phyloP scores from a whole-genome alignment of 2,329 filamentous ascomycete genomes.

The Cytospora schulzeri region DNA sequence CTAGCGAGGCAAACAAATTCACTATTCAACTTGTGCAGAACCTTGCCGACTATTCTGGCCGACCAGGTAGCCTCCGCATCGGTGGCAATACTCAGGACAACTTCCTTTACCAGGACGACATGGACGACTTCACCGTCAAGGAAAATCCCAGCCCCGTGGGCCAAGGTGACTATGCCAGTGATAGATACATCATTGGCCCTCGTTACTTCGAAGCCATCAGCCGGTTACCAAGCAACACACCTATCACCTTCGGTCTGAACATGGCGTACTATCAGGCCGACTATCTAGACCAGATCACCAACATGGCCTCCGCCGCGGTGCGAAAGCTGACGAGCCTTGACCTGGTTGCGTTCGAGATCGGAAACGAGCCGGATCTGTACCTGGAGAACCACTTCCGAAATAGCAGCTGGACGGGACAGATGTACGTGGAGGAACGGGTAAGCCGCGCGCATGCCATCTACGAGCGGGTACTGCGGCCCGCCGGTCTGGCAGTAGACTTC shows the following conservation, averaged over 20 bases:
- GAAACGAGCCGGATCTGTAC: slow-evolving; percentile 8
- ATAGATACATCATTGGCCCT: slow-evolving; percentile 1
- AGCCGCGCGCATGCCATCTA: slow-evolving; percentile 2
- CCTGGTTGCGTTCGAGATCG: slow-evolving; percentile 1
- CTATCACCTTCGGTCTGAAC: slow-evolving; percentile 7
- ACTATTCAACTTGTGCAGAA: slow-evolving; percentile 2
- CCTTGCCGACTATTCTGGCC: slow-evolving; percentile 2
- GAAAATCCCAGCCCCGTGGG: background rate
- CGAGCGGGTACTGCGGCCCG: slow-evolving; percentile 1
- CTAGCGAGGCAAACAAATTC: background rate
- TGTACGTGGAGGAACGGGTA: slow-evolving; percentile 1
- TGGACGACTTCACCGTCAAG: background rate
- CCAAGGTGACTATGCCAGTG: slow-evolving; percentile 1
- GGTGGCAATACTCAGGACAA: slow-evolving; percentile 3
- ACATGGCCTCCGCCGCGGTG: slow-evolving; percentile 3
- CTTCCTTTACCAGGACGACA: background rate
- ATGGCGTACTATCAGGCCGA: slow-evolving; percentile 11
- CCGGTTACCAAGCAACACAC: background rate
- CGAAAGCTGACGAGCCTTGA: background rate
- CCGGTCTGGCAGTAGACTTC: background rate
- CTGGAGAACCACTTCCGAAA: slow-evolving; percentile 2
- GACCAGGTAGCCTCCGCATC: background rate
- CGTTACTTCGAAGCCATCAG: slow-evolving; percentile 7
- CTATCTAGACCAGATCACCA: background rate
- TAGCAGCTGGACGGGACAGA: background rate